Evolutionary conservation across 805 yeast genomes (phyloP), one percentile per base, ranked within the genome.

Genomic region (Tetrapisispora arboricola): DNA sequence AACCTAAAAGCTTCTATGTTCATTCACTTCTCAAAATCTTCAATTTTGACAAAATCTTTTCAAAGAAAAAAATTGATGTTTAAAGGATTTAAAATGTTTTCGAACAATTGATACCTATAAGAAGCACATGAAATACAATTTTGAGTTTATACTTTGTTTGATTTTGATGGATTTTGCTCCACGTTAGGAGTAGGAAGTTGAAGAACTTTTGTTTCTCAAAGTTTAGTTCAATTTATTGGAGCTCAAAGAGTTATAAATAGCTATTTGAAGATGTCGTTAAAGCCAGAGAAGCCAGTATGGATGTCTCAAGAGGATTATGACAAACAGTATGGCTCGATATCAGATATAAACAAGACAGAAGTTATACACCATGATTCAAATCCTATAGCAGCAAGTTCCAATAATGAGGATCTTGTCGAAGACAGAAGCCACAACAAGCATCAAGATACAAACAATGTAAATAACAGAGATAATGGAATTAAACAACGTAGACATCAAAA

Each of bases 231-330:
- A n/a, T n/a, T n/a, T n/a, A n/a, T n/a, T n/a, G n/a, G n/a, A n/a
- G n/a, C n/a, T n/a, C n/a, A n/a, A n/a, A n/a, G n/a, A n/a, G n/a
- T n/a, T n/a, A n/a, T n/a, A n/a, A 16, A 15, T n/a, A 28, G 10
- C n/a, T 5, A 28, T 7, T 28, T n/a, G 13, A 24, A 28, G 5
- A 36, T 41, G 38, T 27, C 36, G 6, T 15, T 10, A 2, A 51
- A 41, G 32, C 64, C 64, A 22, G 64, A 60, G 19, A 62, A 60
- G 39, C 64, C 66, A 35, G 55, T 58, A 35, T 57, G 63, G 60
- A 61, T 61, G 66, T 58, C 64, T 38, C 61, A 63, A 38, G 63
- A 60, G 42, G 63, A 61, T 38, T 58, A 59, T 41, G 60, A 61
- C 46, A 49, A 49, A 32, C 55, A 58, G 41, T 57, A 58, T 18